Evolutionary conservation across 2,329 filamentous ascomycete species (phyloP).

Genomic region (Aureobasidium sp.): DNA sequence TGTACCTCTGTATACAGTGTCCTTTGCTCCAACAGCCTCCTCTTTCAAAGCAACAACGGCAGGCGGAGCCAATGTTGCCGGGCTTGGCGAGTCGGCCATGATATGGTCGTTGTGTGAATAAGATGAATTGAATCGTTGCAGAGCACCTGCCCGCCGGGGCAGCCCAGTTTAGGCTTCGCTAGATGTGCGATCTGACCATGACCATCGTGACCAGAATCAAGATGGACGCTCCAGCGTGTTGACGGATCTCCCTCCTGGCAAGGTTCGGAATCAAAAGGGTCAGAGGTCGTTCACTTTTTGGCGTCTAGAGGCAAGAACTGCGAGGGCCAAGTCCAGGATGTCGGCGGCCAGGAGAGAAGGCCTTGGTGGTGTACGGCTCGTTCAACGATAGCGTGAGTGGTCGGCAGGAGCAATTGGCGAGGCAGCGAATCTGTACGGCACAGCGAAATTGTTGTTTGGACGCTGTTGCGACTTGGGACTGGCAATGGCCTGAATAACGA

Average conservation of each 20-base stretch:
- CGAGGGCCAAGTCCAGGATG: not conserved
- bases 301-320: not conserved
- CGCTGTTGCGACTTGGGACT: not conserved
- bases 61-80: constrained; percentile 35
- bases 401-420: not conserved
- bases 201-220: constrained; percentile 17
- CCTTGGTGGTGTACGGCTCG: not conserved
- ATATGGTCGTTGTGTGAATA: not conserved
- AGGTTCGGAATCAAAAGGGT: not conserved
- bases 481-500: constrained; percentile 7
- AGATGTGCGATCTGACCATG: constrained; percentile 12
- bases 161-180: constrained; percentile 16
- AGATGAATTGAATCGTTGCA: constrained; percentile 8
- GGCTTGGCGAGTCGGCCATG: constrained; percentile 12
- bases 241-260: not conserved
- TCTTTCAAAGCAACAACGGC: constrained; percentile 38
- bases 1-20: constrained; percentile 21
- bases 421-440: not conserved
- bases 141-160: constrained; percentile 17
- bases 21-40: constrained; percentile 26
- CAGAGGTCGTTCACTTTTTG: not conserved
- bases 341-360: not conserved
- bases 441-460: constrained; percentile 5
- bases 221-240: constrained; percentile 11
- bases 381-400: not conserved